Base-by-base conservation (phyloP, 495 filamentous ascomycete genomes). In the Apiosordaria backusii region DNA sequence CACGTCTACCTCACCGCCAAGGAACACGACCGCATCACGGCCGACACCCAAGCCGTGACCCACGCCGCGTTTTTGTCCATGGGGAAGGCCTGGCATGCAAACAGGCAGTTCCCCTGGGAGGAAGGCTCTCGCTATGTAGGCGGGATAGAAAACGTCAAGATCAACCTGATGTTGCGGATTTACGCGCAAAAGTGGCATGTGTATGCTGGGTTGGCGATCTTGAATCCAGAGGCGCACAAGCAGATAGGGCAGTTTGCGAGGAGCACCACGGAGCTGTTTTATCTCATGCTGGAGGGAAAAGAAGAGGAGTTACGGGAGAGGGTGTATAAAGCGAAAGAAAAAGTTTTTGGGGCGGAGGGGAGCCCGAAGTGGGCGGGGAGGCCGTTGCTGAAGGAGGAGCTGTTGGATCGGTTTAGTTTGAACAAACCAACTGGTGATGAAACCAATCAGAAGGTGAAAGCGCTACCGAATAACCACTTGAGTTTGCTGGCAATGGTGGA, bases 101-200 rank as follows among this genome's bases (percentile, higher is more conserved):
- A 92, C 75, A 81, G 88, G 29, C 92, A 97, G 71, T 98, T 97
- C 71, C 95, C 95, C 1, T 99, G 95, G 95, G 95, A 99, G 69
- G 87, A 91, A 57, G 85, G 87, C 4, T 61, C 59, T 6, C 92
- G 94, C 65, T 99, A 97, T 81, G 85, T 96, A 3, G 94, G 95
- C 61, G 95, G 96, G 24, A 97, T 99, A 74, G 95, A 99, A 80
- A 99, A 99, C 78, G 92, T 98, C 74, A 99, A 99, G 81, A 97
- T 97, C 78, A 99, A 99, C 77, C 87, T 97, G 67, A 98, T 92
- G 50, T 79, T 99, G 67, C 92, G 95, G 70, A 99, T 99, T 77
- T 99, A 97, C 80, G 88, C 90, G 65, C 96, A 96, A 76, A 98
- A 97, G 77, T 99, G 95, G 95, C 95, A 99, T 78, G 95, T 99